Base-by-base conservation (phyloP, 2,329 filamentous ascomycete species). In the Teratosphaeria nubilosa region DNA sequence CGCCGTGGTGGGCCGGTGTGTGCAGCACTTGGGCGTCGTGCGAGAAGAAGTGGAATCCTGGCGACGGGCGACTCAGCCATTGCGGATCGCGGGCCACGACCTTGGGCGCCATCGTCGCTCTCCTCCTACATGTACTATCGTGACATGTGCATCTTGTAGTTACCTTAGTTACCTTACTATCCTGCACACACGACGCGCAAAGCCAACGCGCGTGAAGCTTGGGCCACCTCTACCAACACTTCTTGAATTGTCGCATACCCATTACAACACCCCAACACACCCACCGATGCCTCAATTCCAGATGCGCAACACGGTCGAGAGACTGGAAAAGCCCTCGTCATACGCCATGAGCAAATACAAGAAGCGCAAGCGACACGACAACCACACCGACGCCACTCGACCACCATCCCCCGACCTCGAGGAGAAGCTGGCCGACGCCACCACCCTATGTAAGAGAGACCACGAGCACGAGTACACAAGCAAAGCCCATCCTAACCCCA, bases 311-410 rank as follows among this genome's bases (percentile, higher is more conserved):
- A 97, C 94, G 6, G 88, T 97, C 62, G 92, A 97, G 55, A 83
- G 94, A 61, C 84, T 99, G 63, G 94, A 99, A 75, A 88, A 86
- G 75, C 92, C 94, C 20, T 97, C 92, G 73, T 91, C 92, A 68
- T 99, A 99, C 77, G 96, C 91, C 69, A 82, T 85, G 62, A 86
- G 82, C 76, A 88, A 88, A 56, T 56, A 90, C 74, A 91, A 90
- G 76, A 85, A 85, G 70, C 79, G 82, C 69, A 85, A 84, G 66
- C 80, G 82, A 64, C 82, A 87, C 64, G 72, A 80, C 53, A 80
- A 84, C 55, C 80, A 81, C 51, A 79, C 82, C 37, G 78, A 80
- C 52, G 76, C 68, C 55, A 62, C 75, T 31, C 77, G 71, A 45
- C 76, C 76, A n/a, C 67, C 72, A 56, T 74, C 74, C n/a, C 76